Conservation (phyloP, 495 filamentous ascomycete genomes). For the Hyaloscypha hepaticicola region DNA sequence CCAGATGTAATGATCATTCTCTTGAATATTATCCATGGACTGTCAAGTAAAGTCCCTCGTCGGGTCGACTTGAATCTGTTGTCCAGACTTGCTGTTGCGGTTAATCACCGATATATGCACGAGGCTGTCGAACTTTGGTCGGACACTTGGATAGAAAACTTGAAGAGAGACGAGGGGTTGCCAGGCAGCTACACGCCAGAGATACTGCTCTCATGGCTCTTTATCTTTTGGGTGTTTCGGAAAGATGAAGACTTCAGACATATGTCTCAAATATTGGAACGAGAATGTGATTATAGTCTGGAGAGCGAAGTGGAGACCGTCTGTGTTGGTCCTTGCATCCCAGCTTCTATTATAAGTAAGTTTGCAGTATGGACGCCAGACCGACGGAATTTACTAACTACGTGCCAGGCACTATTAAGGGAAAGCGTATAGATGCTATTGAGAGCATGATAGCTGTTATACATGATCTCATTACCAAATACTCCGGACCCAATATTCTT, state of each 20-base stretch:
- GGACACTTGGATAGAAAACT: constrained; percentile 44
- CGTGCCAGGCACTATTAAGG: too few species aligned
- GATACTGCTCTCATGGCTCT: constrained; percentile 26
- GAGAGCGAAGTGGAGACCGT: too few species aligned
- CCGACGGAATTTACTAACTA: too few species aligned
- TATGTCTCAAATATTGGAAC: constrained; percentile 5
- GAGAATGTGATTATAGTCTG: constrained; percentile 18
- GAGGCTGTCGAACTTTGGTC: constrained; percentile 43
- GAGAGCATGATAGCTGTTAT: too few species aligned
- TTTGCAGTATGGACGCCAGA: too few species aligned
- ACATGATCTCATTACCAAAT: too few species aligned
- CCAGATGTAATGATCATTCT: constrained; percentile 45
- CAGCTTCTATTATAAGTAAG: too few species aligned
- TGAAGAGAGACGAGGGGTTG: constrained; percentile 26
- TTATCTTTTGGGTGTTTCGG: constrained; percentile 18
- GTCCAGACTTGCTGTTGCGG: constrained; percentile 47
- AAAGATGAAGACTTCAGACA: constrained; percentile 14
- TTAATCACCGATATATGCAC: constrained; percentile 49
- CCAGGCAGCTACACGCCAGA: constrained; percentile 32
- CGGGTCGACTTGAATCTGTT: constrained; percentile 44
- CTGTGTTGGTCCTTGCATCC: too few species aligned
- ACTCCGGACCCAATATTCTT: too few species aligned
- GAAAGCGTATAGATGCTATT: too few species aligned
- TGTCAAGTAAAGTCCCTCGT: constrained; percentile 41
- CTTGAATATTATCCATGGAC: constrained; percentile 50